Evolutionary conservation across 2,329 filamentous ascomycete genomes (phyloP), one percentile per base, ranked within the genome.

Genomic region (Nemania bipapillata): DNA sequence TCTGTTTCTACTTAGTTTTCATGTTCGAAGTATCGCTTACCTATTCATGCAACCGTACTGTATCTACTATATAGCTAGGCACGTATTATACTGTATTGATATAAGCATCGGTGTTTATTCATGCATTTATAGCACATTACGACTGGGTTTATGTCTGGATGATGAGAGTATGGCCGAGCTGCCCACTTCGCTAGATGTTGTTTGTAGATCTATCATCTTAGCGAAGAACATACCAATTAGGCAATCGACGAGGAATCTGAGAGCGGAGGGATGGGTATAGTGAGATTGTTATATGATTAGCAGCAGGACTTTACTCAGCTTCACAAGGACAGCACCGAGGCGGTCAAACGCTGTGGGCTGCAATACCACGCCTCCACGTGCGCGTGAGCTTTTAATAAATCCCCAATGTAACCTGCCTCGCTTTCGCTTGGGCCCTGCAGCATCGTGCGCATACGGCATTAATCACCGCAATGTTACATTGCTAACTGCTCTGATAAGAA

Each of bases 281-380:
- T 42, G n/a, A 53, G n/a, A 22, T 17, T 50, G 11, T 15, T 50
- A 50, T 49, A 32, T 58, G 40, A 32, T 24, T n/a, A 8, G 8
- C 17, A 11, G 45, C 32, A 20, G 20, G 28, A 40, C 3, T 53
- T 17, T 35, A 20, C 28, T 67, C 37, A 35, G 47, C 45, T 63
- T 32, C 11, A 5, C 20, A 28, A 26, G 24, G 47, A 28, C 26
- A 26, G 42, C 30, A 49, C 40, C 49, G 32, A 20, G 61, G 65
- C 65, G 42, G 61, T 64, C 60, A 24, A 20, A 22, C 20, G 17
- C 24, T 7, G 42, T 28, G 45, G n/a, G 20, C 61, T 67, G 37
- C 56, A 56, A 37, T 67, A 40, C 59, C 28, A 65, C 66, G 52
- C 37, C 28, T 35, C 66, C 66, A 68, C 66, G 66, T 68, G 62